phyloP scores from a whole-genome alignment of 352 stramenopile genomes.

The Phytophthora aleatoria region DNA sequence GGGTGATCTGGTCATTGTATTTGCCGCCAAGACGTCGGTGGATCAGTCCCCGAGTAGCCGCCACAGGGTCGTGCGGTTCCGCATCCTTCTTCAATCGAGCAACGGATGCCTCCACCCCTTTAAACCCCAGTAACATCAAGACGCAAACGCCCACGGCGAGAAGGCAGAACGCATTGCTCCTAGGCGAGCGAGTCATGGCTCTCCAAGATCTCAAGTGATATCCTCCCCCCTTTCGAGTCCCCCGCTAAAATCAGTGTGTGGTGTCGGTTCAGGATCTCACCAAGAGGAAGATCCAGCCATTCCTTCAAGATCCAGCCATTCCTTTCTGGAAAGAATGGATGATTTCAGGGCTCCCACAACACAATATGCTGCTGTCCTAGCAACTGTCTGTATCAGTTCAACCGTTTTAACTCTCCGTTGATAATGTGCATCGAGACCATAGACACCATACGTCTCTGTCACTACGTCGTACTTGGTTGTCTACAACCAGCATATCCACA shows the following conservation, averaged over 20 bases:
- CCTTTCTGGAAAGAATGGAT: constrained; percentile 13
- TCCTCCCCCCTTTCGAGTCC: background rate
- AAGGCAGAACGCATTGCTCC: background rate
- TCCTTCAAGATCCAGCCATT: constrained; percentile 3
- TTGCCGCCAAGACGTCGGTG: constrained; percentile 46
- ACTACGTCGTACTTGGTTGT: background rate
- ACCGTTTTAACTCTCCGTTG: background rate
- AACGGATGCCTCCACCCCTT: constrained; percentile 17
- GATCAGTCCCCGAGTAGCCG: constrained; percentile 55
- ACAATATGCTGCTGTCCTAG: background rate
- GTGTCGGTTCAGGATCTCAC: constrained; percentile 23
- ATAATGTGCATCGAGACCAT: constrained; percentile 6
- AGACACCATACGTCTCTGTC: background rate
- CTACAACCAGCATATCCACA: background rate
- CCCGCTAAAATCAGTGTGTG: constrained; percentile 21
- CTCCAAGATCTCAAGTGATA: constrained; percentile 16
- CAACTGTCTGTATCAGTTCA: background rate
- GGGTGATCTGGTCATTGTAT: constrained; percentile 66
- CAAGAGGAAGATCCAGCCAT: constrained; percentile 1
- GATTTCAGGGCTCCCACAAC: background rate
- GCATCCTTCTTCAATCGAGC: constrained; percentile 25
- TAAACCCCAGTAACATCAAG: constrained; percentile 11
- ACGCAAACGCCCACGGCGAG: constrained; percentile 9
- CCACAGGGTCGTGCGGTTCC: constrained; percentile 57
- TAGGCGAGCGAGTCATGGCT: constrained; percentile 7